Percentiles rank a stretch among this genome's conserved stretches.
phyloP scores from a whole-genome alignment of 2,329 filamentous ascomycete genomes.

The Penicillium capsulatum region DNA sequence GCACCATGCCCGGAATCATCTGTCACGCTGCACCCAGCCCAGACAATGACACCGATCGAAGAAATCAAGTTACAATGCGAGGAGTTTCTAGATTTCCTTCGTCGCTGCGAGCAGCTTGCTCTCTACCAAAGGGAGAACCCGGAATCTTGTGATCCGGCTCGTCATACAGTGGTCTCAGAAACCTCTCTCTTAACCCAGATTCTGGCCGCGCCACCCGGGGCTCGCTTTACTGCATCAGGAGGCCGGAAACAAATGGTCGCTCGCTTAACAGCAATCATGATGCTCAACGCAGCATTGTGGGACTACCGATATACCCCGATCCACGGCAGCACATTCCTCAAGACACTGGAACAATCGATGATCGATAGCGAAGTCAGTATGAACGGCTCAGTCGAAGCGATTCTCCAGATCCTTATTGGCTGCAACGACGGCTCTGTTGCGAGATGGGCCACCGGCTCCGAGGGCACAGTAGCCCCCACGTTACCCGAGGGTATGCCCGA shows the following conservation, averaged over 20 bases:
- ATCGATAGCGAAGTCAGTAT: conserved; percentile 35
- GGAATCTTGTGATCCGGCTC: conserved; percentile 12
- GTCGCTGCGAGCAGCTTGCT: conserved; percentile 37
- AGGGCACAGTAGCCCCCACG: not conserved
- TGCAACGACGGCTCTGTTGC: conserved; percentile 28
- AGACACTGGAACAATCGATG: conserved; percentile 29
- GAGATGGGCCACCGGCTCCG: conserved; percentile 1
- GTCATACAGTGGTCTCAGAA: conserved; percentile 29
- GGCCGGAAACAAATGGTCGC: conserved; percentile 40
- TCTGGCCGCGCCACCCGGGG: conserved; percentile 30
- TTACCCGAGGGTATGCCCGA: conserved; percentile 14
- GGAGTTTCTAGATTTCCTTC: conserved; percentile 38
- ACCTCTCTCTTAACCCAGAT: conserved; percentile 32
- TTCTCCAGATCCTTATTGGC: conserved; percentile 38
- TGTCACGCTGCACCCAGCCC: not conserved
- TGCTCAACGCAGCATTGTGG: conserved; percentile 40
- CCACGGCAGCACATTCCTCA: conserved; percentile 32
- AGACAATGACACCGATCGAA: conserved; percentile 18
- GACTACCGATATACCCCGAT: conserved; percentile 35
- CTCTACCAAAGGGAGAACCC: conserved; percentile 25
- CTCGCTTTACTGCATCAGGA: conserved; percentile 33
- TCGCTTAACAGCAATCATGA: conserved; percentile 34
- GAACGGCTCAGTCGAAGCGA: conserved; percentile 38
- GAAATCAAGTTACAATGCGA: conserved; percentile 37
- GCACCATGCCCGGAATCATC: conserved; percentile 5